Evolutionary conservation across 768 basidiomycete genomes (phyloP), one percentile per base, ranked within the genome.

Genomic region (Lentinula sp.): DNA sequence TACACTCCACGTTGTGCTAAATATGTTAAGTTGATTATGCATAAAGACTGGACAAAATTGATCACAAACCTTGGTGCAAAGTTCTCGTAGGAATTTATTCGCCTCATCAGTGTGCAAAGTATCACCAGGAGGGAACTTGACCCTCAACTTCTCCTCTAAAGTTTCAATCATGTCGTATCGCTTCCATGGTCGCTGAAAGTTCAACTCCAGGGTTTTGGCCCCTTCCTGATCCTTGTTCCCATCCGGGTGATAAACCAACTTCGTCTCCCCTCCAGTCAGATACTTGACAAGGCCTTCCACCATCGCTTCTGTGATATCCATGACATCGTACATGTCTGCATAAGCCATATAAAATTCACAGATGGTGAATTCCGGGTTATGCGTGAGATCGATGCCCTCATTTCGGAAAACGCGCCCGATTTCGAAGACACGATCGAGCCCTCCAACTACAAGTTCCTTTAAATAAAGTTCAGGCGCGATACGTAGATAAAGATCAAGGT

Each of bases 311-410:
- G 97, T 99, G 61, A 98, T 81, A 45, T 98, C 97, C 96, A 99
- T 98, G 61, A 98, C 61, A 70, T 98, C 97, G 77, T 93, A 90
- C 95, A 96, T 95, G 73, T 98, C 97, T 61, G 97, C 97, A 68
- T 98, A 98, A 35, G 97, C 96, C 96, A 99, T 98, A 71, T 98
- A 99, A 76, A 99, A 98, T 78, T 99, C 96, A 82, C 96, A 98
- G 76, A 98, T 96, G 5, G 93, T 92, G 78, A 98, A 98, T 73
- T 99, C 97, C 66, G 97, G 97, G 75, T 99, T 99, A 74, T 99
- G 97, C 16, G 97, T 99, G 65, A 99, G 78, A 76, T 99, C 97
- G 70, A 99, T 99, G 35, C 95, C 92, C 73, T 99, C 97, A 74
- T 98, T 99, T 51, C 97, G 81, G 84, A 98, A 99, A 12, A 98